These are phyloP conservation scores for Phytophthora cajani DNA, from an alignment of 352 stramenopile species.

Conservation along the genomic window DNA sequence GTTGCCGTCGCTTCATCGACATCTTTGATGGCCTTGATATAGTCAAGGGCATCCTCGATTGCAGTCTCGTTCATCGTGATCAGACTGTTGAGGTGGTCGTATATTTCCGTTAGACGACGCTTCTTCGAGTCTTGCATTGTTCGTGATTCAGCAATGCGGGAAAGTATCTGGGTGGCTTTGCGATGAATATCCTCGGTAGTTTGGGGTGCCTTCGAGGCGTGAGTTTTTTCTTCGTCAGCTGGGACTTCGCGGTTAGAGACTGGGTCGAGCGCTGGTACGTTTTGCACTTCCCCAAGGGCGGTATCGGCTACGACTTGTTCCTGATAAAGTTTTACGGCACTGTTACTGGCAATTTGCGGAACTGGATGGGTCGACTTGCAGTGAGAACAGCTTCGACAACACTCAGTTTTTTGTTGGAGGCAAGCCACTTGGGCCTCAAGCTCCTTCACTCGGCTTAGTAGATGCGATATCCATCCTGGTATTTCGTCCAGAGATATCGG, in stretches of 20 bases:
- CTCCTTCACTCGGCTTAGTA: constrained; percentile 11
- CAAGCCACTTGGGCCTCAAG: constrained; percentile 17
- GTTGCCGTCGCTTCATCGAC: constrained; percentile 21
- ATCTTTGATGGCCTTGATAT: constrained; percentile 33
- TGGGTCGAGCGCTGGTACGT: not conserved
- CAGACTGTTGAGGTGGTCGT: constrained; percentile 27
- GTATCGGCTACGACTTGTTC: not conserved
- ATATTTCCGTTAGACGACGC: constrained; percentile 19
- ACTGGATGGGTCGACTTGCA: not conserved
- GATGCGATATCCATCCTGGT: constrained; percentile 15
- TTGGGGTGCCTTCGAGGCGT: not conserved
- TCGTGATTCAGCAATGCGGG: constrained; percentile 10
- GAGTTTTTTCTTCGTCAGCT: not conserved
- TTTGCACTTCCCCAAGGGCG: not conserved
- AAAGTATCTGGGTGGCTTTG: constrained; percentile 9
- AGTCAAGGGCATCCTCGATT: constrained; percentile 26
- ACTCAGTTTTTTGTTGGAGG: constrained; percentile 10
- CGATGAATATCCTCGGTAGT: constrained; percentile 20
- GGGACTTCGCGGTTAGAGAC: not conserved
- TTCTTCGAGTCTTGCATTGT: constrained; percentile 22
- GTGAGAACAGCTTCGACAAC: not conserved
- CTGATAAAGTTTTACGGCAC: not conserved
- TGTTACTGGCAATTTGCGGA: not conserved
- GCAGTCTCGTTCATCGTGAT: constrained; percentile 34
- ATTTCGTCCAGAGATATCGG: constrained; percentile 7